phyloP scores from a whole-genome alignment of 163 green algal species.

The Chlorella variabilis region DNA sequence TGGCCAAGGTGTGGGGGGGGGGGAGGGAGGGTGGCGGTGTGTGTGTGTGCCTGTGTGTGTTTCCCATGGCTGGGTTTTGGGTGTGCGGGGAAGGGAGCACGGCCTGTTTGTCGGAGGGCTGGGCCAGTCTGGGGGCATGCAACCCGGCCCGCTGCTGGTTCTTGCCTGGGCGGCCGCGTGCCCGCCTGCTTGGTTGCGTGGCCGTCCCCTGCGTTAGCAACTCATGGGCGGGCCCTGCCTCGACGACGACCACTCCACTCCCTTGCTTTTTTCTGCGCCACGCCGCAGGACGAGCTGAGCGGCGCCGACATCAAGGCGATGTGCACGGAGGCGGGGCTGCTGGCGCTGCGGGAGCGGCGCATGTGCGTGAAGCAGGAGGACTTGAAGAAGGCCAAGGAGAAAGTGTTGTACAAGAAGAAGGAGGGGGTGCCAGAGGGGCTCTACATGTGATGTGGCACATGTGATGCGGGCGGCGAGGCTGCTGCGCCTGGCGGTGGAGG shows the following conservation, averaged over 20 bases:
- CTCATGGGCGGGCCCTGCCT: too few species aligned
- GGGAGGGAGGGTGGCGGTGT: not conserved
- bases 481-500: too few species aligned
- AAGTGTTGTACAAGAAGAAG: constrained; percentile 99
- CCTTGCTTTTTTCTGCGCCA: too few species aligned
- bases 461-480: too few species aligned
- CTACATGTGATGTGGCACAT: constrained; percentile 86
- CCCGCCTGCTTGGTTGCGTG: not conserved
- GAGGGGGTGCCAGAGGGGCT: constrained; percentile 97
- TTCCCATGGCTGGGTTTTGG: too few species aligned
- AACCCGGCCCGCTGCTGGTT: too few species aligned
- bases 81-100: too few species aligned
- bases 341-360: constrained; percentile 95
- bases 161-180: too few species aligned
- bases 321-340: constrained; percentile 98
- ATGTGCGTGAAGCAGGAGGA: constrained; percentile 98
- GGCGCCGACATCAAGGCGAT: constrained; percentile 98
- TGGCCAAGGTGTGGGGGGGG: constrained; percentile 81
- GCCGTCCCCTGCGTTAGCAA: too few species aligned
- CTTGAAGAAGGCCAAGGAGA: constrained; percentile 88
- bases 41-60: not conserved
- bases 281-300: constrained; percentile 84
- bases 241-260: too few species aligned
- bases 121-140: too few species aligned
- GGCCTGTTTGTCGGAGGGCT: too few species aligned